These are phyloP conservation scores for Medicago lupulina DNA, from an alignment of 306 rosid species.

Conservation along the genomic window DNA sequence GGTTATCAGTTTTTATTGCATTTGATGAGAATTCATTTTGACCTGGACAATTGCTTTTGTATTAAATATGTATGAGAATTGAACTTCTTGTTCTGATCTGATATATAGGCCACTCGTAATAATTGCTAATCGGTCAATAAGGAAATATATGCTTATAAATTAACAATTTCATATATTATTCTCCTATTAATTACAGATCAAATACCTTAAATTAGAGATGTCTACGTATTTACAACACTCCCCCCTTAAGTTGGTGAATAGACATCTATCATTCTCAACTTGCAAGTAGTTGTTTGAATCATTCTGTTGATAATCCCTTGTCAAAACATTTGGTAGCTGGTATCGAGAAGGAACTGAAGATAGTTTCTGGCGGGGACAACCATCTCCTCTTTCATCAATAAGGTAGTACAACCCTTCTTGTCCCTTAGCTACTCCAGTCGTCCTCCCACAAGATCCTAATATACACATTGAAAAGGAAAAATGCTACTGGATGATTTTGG, in stretches of 20 bases:
- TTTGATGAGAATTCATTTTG: conserved; percentile 19
- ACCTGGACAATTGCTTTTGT: conserved; percentile 11
- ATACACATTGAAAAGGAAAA: too few relatives aligned
- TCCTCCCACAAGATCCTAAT: too few relatives aligned
- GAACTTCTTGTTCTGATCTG: not conserved
- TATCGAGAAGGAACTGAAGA: not conserved
- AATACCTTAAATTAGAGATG: not conserved
- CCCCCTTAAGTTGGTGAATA: not conserved
- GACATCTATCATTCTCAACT: not conserved
- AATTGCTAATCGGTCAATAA: not conserved
- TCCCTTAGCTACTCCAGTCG: too few relatives aligned
- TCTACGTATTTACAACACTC: not conserved
- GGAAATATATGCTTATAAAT: not conserved
- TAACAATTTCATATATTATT: not conserved
- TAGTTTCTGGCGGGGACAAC: not conserved
- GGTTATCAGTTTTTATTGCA: not conserved
- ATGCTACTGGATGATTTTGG: too few relatives aligned
- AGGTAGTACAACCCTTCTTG: not conserved
- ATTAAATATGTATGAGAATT: conserved; percentile 9
- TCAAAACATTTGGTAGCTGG: not conserved
- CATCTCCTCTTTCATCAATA: not conserved
- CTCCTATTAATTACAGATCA: not conserved
- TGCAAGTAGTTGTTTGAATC: not conserved
- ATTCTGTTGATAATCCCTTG: not conserved
- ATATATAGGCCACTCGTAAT: not conserved